Percentiles rank a stretch among this genome's conserved stretches.
These are phyloP conservation scores for Stygiomarasmius scandens DNA, from an alignment of 1,284 basidiomycete species.

Conservation along the genomic window DNA sequence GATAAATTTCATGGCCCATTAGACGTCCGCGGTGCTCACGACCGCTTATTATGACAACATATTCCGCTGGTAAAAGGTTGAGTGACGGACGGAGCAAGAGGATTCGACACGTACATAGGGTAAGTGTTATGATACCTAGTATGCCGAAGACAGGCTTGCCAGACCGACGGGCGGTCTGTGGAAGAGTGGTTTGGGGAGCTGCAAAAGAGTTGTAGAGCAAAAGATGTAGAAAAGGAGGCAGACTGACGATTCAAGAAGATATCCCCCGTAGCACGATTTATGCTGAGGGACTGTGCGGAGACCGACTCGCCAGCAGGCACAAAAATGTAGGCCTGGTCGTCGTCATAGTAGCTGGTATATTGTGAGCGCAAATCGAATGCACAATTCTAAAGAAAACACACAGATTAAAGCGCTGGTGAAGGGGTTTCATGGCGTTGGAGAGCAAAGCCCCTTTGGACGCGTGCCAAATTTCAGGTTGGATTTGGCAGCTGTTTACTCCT, in stretches of 20 bases:
- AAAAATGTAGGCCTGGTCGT: slow-evolving; percentile 77
- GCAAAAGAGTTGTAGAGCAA: slow-evolving; percentile 13
- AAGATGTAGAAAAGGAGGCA: slow-evolving; percentile 1
- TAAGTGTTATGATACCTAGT: slow-evolving; percentile 82
- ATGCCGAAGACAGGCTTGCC: slow-evolving; percentile 80
- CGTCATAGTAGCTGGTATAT: slow-evolving; percentile 60
- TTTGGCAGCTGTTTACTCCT: neutral
- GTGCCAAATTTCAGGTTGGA: slow-evolving; percentile 3
- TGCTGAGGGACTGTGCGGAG: slow-evolving; percentile 65
- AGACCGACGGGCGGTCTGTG: slow-evolving; percentile 56
- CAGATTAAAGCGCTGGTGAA: slow-evolving; percentile 75
- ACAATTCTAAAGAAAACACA: slow-evolving; percentile 35
- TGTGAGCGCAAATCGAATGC: slow-evolving; percentile 16
- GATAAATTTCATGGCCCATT: slow-evolving; percentile 85
- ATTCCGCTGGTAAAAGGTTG: slow-evolving; percentile 70
- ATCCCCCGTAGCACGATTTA: slow-evolving; percentile 73
- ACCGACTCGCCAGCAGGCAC: slow-evolving; percentile 60
- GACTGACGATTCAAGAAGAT: slow-evolving; percentile 69
- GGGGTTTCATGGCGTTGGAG: slow-evolving; percentile 54
- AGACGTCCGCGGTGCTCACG: slow-evolving; percentile 81
- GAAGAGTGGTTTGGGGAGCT: slow-evolving; percentile 61
- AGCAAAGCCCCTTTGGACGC: slow-evolving; percentile 19
- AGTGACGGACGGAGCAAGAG: slow-evolving; percentile 6
- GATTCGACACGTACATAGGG: slow-evolving; percentile 67
- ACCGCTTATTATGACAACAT: slow-evolving; percentile 88